A percentile compares a stretch with the other conserved stretches of the same genome.
These are phyloP conservation scores for Calonectria pseudoreteaudii DNA, from an alignment of 2,329 filamentous ascomycete species.

Conservation along the genomic window DNA sequence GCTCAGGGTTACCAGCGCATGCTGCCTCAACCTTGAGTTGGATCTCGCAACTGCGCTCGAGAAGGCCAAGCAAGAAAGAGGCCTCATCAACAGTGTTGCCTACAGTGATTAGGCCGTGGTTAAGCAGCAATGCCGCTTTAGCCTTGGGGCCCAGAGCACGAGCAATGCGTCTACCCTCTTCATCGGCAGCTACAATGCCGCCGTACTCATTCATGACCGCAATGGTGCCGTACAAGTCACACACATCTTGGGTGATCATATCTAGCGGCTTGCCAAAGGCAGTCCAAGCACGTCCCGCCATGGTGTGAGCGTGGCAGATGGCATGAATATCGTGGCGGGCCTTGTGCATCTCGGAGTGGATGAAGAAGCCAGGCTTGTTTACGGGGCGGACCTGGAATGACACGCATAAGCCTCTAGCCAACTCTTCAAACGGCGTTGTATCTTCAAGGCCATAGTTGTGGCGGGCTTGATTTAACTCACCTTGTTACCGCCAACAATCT, in stretches of 20 bases:
- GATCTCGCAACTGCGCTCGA: slow-evolving; percentile 21
- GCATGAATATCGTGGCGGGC: slow-evolving; percentile 74
- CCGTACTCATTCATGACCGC: slow-evolving; percentile 71
- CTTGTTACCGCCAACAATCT: slow-evolving; percentile 19
- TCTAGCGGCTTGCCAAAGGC: slow-evolving; percentile 73
- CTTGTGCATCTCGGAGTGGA: slow-evolving; percentile 77
- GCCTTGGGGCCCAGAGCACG: slow-evolving; percentile 67
- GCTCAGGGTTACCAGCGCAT: slow-evolving; percentile 53
- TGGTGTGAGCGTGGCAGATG: slow-evolving; percentile 76
- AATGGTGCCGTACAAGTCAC: slow-evolving; percentile 69
- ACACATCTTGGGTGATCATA: slow-evolving; percentile 78
- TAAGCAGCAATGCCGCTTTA: slow-evolving; percentile 74
- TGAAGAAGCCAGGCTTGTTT: slow-evolving; percentile 77
- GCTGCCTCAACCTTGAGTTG: slow-evolving; percentile 68
- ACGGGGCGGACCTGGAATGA: slow-evolving; percentile 56
- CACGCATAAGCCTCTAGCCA: neutral
- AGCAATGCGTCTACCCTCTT: slow-evolving; percentile 75
- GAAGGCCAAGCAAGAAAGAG: slow-evolving; percentile 59
- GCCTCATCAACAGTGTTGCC: slow-evolving; percentile 81
- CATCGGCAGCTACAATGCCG: slow-evolving; percentile 66
- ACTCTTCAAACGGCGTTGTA: neutral
- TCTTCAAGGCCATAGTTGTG: slow-evolving; percentile 21
- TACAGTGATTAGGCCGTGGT: slow-evolving; percentile 79
- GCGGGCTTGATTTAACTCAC: neutral
- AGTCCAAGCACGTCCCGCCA: slow-evolving; percentile 75